Base-by-base conservation (phyloP, 179 eudicot genomes). In the Silene noctiflora region DNA sequence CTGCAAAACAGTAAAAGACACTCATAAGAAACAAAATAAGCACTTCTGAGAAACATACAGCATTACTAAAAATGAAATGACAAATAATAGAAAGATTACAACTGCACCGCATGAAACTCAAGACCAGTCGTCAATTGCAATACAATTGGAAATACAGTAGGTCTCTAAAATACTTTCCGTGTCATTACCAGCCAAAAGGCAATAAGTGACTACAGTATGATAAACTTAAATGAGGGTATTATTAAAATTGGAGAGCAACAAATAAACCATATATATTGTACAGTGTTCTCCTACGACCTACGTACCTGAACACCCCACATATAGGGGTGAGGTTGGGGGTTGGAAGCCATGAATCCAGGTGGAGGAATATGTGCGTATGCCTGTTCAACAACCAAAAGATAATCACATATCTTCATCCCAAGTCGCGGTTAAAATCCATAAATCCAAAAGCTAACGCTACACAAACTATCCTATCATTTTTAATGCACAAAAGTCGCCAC, bases 271-370 rank as follows among this genome's bases (percentile, higher is more conserved):
- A 67, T 46, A 25, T 31, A 16, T 53, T 53, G 59, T 56, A n/a
- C 16, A 46, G 8, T 56, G 62, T 29, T 11, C 19, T 17, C 39
- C 21, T 29, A n/a, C 44, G 65, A 12, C 39, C 21, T 29, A n/a
- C 44, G 65, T 84, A 93, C 99, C 97, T 95, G 99, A 81, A 95
- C 97, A 81, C 99, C 94, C 97, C 99, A 95, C 99, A 95, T 91
- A 56, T 95, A 95, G 70, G 99, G 97, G 76, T 95, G 97, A 64
- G 91, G 87, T 87, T 95, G 99, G 64, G 97, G 95, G 80, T 88
- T 92, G 25, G 99, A 95, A 48, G 97, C 93, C 89, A 93, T n/a
- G 83, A 75, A 91, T 61, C 96, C 97, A 86, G 81, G 97, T 13
- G 97, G 96, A 65, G 94, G 97, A 83, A 92, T 84, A 44, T 92